Evolutionary conservation across 208 protist genomes (phyloP).

Genomic region (Leishmania gerbilli): DNA sequence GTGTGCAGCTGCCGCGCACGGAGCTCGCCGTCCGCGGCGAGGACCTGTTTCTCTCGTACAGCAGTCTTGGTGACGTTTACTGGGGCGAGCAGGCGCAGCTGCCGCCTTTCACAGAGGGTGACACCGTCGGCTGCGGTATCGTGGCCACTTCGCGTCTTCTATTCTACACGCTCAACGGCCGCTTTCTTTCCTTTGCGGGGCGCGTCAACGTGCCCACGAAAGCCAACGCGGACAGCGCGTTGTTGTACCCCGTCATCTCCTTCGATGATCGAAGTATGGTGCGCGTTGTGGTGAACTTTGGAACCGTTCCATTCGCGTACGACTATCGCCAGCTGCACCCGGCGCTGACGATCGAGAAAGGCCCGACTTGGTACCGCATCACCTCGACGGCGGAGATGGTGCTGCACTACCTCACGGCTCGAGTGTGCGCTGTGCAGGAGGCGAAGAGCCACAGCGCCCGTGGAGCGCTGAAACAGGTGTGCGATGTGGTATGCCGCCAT

Average conservation of each 20-base stretch:
- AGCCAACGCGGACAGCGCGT: slow-evolving; percentile 30
- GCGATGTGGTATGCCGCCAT: slow-evolving; percentile 69
- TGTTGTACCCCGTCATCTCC: slow-evolving; percentile 67
- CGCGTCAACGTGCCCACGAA: slow-evolving; percentile 33
- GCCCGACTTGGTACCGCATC: slow-evolving; percentile 80
- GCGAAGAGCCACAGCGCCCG: slow-evolving; percentile 29
- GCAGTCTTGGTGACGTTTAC: slow-evolving; percentile 62
- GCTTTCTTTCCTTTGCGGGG: slow-evolving; percentile 71
- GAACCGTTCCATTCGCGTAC: slow-evolving; percentile 68
- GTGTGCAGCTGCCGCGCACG: slow-evolving; percentile 32
- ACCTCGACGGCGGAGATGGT: slow-evolving; percentile 73
- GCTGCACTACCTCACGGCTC: slow-evolving; percentile 76
- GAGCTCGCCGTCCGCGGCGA: slow-evolving; percentile 30
- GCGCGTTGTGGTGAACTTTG: slow-evolving; percentile 86
- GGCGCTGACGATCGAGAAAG: slow-evolving; percentile 34
- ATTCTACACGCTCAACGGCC: slow-evolving; percentile 89
- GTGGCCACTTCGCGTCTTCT: slow-evolving; percentile 65
- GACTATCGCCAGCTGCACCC: slow-evolving; percentile 86
- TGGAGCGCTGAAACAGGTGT: slow-evolving; percentile 61
- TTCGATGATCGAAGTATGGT: slow-evolving; percentile 56
- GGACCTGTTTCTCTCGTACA: slow-evolving; percentile 67
- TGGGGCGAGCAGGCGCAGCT: slow-evolving; percentile 28
- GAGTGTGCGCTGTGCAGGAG: slow-evolving; percentile 65
- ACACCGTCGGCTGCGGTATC: slow-evolving; percentile 86
- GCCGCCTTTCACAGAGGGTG: slow-evolving; percentile 68